A percentile compares a stretch with the other conserved stretches of the same genome.
phyloP scores from a whole-genome alignment of 2,329 filamentous ascomycete genomes.

The Podosphaera xanthii region DNA sequence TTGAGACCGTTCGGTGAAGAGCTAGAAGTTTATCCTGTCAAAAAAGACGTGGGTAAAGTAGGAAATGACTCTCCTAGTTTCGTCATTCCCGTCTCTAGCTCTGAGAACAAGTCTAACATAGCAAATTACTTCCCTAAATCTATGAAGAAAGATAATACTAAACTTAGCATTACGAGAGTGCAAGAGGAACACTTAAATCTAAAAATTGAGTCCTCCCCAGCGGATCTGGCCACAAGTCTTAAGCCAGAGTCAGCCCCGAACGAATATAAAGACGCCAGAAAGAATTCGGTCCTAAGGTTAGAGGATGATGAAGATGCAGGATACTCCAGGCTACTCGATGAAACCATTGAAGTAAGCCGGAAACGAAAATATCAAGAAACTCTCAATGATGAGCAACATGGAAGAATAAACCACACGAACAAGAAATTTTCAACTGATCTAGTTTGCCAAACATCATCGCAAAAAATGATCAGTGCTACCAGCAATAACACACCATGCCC shows the following conservation, averaged over 20 bases:
- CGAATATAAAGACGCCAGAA: constrained; percentile 10
- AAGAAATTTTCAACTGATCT: constrained; percentile 2
- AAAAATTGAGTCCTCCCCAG: constrained; percentile 1
- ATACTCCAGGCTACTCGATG: constrained; percentile 10
- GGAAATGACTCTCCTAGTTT: constrained; percentile 75
- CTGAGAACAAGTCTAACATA: constrained; percentile 80
- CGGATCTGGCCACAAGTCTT: constrained; percentile 4
- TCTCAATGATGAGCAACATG: constrained; percentile 7
- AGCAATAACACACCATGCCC: constrained; percentile 14
- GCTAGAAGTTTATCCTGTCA: constrained; percentile 68
- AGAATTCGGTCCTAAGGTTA: constrained; percentile 11
- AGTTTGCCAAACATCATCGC: constrained; percentile 3
- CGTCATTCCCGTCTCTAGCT: constrained; percentile 60
- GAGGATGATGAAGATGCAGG: constrained; percentile 12
- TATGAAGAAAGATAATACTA: constrained; percentile 5
- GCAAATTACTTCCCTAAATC: constrained; percentile 66
- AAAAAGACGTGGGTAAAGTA: constrained; percentile 78
- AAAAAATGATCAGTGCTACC: constrained; percentile 14
- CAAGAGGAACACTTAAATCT: background rate
- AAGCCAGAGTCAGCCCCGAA: constrained; percentile 5
- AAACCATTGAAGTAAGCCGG: constrained; percentile 7
- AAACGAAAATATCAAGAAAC: constrained; percentile 13
- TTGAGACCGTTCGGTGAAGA: constrained; percentile 61
- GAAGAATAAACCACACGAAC: constrained; percentile 11
- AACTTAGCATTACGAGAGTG: constrained; percentile 2